Evolutionary conservation across 352 stramenopile genomes (phyloP), one percentile per base, ranked within the genome.

Genomic region (Globisporangium takayamanum): DNA sequence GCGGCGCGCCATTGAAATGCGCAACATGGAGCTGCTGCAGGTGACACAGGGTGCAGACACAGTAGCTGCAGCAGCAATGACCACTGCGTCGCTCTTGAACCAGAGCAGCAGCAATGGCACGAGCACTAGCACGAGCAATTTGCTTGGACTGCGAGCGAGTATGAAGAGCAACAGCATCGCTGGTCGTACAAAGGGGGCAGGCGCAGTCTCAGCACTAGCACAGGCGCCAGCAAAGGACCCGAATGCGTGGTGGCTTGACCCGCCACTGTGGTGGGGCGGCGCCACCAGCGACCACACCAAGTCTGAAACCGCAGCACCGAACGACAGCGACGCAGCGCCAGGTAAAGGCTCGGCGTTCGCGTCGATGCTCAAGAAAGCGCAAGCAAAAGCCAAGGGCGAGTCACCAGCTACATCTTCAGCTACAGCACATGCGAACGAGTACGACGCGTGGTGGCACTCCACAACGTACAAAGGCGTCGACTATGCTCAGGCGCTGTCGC

Each of bases 391-490:
- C 1, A 46, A 50, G 14, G 10, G 16, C 5, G 46, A 46, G n/a
- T n/a, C n/a, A n/a, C n/a, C n/a, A n/a, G n/a, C n/a, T n/a, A n/a
- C n/a, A n/a, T n/a, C n/a, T n/a, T n/a, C n/a, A 5, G 18, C 50
- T 0, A 16, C 61, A n/a, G 55, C 60, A 18, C 14, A 48, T 3
- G 50, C 49, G 20, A 64, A 61, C 36, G 58, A 74, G 6, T 48
- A 56, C 4, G 78, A 83, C 37, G 52, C 70, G 11, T 93, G 83
- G 83, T 93, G 83, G 83, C 88, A 83, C 36, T 61, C 74, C 0
- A 66, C 71, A 20, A 78, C 65, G 37, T 92, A 92, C 75, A 93
- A 91, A 70, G 79, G 80, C 52, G 80, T 69, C 26, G 70, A 93
- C 63, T 93, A 83, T 50, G 64, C 62, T 33, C 59, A 81, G 53